Conservation (phyloP, 2,329 filamentous ascomycete genomes). For the Didymella segeticola region DNA sequence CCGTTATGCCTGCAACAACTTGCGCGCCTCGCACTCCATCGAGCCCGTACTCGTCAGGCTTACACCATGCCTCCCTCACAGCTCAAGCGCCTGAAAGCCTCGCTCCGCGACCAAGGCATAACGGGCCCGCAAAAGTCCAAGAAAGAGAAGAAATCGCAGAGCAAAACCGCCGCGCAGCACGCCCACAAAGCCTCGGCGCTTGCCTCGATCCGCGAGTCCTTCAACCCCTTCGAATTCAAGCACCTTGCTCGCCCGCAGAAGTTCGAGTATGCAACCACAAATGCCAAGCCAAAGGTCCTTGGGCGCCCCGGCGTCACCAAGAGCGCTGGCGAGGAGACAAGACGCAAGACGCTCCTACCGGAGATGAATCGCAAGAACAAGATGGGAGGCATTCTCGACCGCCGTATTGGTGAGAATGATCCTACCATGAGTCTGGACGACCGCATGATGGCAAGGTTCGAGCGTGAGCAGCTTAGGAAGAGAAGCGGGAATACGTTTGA, state of each 20-base stretch:
- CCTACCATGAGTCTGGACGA: constrained; percentile 93
- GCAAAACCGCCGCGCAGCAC: constrained; percentile 75
- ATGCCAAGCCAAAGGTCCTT: constrained; percentile 62
- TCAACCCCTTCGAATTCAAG: constrained; percentile 98
- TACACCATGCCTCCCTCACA: constrained; percentile 86
- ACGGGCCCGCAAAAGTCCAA: constrained; percentile 93
- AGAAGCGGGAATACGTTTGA: constrained; percentile 86
- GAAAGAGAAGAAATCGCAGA: constrained; percentile 79
- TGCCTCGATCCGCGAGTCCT: constrained; percentile 87
- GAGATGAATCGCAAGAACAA: constrained; percentile 91
- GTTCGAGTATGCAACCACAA: constrained; percentile 78
- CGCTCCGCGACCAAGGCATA: constrained; percentile 86
- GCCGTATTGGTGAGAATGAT: constrained; percentile 94
- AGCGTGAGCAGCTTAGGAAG: constrained; percentile 82
- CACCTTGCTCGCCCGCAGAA: constrained; percentile 78
- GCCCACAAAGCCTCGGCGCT: constrained; percentile 79
- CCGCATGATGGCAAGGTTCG: constrained; percentile 88
- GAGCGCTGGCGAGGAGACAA: constrained; percentile 84
- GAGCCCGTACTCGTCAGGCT: neutral
- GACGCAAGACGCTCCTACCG: constrained; percentile 81
- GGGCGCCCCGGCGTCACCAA: constrained; percentile 85
- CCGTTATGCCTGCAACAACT: too few species aligned
- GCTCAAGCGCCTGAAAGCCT: constrained; percentile 92
- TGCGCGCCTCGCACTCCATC: constrained; percentile 1
- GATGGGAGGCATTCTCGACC: constrained; percentile 88